Evolutionary conservation across 345 rosid genomes (phyloP).

Genomic region (Rhizophora apiculata): DNA sequence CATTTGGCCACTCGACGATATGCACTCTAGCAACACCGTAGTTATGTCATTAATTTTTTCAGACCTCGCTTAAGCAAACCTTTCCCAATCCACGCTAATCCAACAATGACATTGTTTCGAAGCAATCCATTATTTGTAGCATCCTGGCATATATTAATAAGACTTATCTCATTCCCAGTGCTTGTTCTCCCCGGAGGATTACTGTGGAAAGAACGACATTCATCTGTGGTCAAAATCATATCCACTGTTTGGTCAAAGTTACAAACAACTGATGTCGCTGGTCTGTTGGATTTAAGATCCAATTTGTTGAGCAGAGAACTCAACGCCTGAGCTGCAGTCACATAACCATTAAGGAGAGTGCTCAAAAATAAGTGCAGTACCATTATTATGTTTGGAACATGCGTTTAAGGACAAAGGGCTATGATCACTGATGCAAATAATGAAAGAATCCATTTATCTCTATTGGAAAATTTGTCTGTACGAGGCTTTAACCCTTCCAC

Average conservation of each 20-base stretch:
- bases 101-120: constrained; percentile 59
- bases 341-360: constrained; percentile 52
- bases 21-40: constrained; percentile 52
- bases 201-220: constrained; percentile 16
- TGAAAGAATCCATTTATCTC: constrained; percentile 71
- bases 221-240: constrained; percentile 42
- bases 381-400: constrained; percentile 56
- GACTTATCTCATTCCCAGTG: constrained; percentile 31
- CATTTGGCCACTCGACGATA: constrained; percentile 36
- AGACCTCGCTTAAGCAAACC: constrained; percentile 87
- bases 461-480: constrained; percentile 31
- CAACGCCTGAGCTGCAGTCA: constrained; percentile 75
- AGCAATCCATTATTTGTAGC: constrained; percentile 33
- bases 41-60: constrained; percentile 63
- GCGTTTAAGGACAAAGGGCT: constrained; percentile 57
- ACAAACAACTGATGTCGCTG: constrained; percentile 32
- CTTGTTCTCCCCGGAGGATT: constrained; percentile 21
- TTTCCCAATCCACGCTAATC: constrained; percentile 93
- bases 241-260: constrained; percentile 67
- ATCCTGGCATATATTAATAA: constrained; percentile 38
- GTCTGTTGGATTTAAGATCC: constrained; percentile 32
- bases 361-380: constrained; percentile 40
- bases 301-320: constrained; percentile 86
- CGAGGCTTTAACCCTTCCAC: constrained; percentile 34
- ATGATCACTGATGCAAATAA: constrained; percentile 70